Base-by-base conservation (phyloP, 495 filamentous ascomycete genomes). In the Aspergillus funiculosus region DNA sequence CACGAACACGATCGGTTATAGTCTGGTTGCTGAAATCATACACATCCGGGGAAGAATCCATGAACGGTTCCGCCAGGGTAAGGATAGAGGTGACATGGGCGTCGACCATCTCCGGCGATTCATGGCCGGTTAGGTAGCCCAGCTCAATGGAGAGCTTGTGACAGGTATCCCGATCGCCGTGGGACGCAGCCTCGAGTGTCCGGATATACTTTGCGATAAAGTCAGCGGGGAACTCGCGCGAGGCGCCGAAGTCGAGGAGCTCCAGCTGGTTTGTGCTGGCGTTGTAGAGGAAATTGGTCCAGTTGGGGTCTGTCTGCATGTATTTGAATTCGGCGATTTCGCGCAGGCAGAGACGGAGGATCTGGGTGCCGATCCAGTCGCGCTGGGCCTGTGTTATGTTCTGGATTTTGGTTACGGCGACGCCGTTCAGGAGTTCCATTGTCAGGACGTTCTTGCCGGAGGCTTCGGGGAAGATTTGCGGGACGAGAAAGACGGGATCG, bases 231-330 rank as follows among this genome's bases (percentile, higher is more conserved):
- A 80, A 98, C 35, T 87, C 94, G 51, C 92, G 73, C 10, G 85
- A 87, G 21, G 92, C 92, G 49, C 92, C 92, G 59, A 98, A 98
- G 63, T 98, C 92, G 37, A 98, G 81, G 8, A 98, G 81, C 64
- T 97, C 90, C 5, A 98, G 80, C 54, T 80, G 84, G 41, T 81
- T 67, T 2, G 78, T 81, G 6, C 67, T 40, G 0, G 76, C 64
- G 60, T 98, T 95, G 72, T 86, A 97, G 20, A 97, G 71, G 71
- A 98, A 98, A 60, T 98, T 98, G n/a, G 94, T 97, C 92, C 94
- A 98, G 72, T 98, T 98, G 14, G 92, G 92, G 66, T 98, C 92
- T 19, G 92, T 97, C 67, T 98, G 92, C 92, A 98, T 98, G 73
- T 92, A 98, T 31, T 72, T 78, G 73, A 95, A 98, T 55, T 95